Conservation (phyloP, 768 basidiomycete species). For the Crepidotus variabilis region DNA sequence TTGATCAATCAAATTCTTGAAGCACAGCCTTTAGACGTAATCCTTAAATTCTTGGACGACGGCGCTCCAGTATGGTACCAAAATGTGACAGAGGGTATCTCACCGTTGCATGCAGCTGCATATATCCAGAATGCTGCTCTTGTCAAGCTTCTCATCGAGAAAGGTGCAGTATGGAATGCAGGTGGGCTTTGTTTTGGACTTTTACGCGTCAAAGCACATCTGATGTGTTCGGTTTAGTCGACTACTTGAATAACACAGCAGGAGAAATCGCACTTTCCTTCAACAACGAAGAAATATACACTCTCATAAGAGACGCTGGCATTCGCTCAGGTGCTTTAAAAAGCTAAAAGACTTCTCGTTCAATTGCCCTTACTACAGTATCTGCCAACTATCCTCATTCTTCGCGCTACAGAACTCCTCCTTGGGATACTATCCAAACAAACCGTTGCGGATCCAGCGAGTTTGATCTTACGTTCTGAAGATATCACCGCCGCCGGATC, state of each 20-base stretch:
- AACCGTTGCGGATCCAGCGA: slow-evolving; percentile 25
- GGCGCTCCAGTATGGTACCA: slow-evolving; percentile 92
- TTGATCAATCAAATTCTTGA: slow-evolving; percentile 59
- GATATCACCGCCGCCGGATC: slow-evolving; percentile 61
- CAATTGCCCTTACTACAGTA: not conserved
- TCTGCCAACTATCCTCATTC: slow-evolving; percentile 6
- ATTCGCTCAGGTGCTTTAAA: slow-evolving; percentile 73
- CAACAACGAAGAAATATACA: slow-evolving; percentile 74
- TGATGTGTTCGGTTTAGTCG: slow-evolving; percentile 42
- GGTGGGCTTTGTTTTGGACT: slow-evolving; percentile 35
- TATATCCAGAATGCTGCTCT: slow-evolving; percentile 66
- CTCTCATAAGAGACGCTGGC: slow-evolving; percentile 84
- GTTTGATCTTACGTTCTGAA: slow-evolving; percentile 40
- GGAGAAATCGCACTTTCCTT: slow-evolving; percentile 88
- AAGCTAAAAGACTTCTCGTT: slow-evolving; percentile 5
- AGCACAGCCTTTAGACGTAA: slow-evolving; percentile 36
- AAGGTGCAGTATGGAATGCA: slow-evolving; percentile 91
- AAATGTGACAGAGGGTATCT: slow-evolving; percentile 73
- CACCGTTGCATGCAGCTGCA: slow-evolving; percentile 83
- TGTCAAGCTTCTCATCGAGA: slow-evolving; percentile 63
- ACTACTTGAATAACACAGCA: slow-evolving; percentile 76
- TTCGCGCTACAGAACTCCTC: slow-evolving; percentile 56
- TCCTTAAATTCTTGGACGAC: slow-evolving; percentile 49
- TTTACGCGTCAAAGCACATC: not conserved
- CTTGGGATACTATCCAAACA: slow-evolving; percentile 57